Conservation (phyloP, 345 rosid genomes). For the Syzygium jambos region DNA sequence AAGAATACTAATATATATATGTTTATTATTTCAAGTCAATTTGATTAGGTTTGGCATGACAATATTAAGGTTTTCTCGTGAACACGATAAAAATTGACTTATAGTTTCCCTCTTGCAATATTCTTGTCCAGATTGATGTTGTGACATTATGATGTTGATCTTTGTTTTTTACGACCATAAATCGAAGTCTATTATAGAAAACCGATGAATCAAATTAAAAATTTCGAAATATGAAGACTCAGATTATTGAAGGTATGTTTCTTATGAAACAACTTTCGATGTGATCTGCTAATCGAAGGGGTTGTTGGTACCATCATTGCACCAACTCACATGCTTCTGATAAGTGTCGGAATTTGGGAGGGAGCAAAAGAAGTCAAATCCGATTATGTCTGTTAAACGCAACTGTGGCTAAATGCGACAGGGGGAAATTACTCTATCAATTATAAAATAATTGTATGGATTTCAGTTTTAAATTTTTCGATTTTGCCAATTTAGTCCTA, state of each 20-base stretch:
- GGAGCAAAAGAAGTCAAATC: not conserved
- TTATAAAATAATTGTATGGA: not conserved
- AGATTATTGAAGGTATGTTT: not conserved
- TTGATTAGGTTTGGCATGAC: not conserved
- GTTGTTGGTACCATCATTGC: not conserved
- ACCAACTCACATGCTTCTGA: not conserved
- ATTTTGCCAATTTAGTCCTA: accelerated
- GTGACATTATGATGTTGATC: not conserved
- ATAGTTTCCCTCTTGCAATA: not conserved
- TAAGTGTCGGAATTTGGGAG: not conserved
- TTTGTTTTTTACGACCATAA: not conserved
- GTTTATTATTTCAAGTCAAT: not conserved
- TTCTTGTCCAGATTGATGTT: not conserved
- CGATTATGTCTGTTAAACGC: not conserved
- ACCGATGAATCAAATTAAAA: not conserved
- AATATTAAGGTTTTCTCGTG: not conserved
- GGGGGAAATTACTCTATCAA: not conserved
- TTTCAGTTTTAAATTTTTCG: too few relatives aligned
- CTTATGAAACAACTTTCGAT: not conserved
- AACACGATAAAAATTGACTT: not conserved
- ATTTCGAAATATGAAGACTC: not conserved
- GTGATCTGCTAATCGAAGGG: not conserved
- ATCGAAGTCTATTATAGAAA: not conserved
- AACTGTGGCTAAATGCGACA: not conserved
- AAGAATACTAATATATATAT: too few relatives aligned